phyloP scores from a whole-genome alignment of 371 early-diverging fungal species.

The Mortierella sp. region DNA sequence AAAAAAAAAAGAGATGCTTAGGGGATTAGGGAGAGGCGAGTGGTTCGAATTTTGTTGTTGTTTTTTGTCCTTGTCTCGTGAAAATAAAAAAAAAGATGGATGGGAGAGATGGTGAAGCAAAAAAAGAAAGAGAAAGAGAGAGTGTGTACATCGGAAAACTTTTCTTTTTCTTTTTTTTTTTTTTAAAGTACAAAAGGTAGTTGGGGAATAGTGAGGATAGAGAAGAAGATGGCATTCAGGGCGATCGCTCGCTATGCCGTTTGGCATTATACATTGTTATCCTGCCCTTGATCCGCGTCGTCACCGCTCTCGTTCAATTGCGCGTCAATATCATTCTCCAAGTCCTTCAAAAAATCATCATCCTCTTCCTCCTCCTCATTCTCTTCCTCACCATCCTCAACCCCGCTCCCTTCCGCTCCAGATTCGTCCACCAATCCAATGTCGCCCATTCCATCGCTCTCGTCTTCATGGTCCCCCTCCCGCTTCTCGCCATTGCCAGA shows the following conservation, averaged over 20 bases:
- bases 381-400: constrained; percentile 7
- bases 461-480: constrained; percentile 18
- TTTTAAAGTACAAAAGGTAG: constrained; percentile 2
- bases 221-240: neutral
- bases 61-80: constrained; percentile 1
- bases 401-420: neutral
- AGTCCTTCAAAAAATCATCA: constrained; percentile 42
- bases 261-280: neutral
- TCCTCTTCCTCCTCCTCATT: constrained; percentile 42
- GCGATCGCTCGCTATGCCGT: neutral
- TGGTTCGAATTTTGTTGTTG: constrained; percentile 3
- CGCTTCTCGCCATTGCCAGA: no score
- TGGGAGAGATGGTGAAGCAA: neutral
- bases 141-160: neutral
- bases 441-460: constrained; percentile 20
- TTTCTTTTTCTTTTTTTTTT: neutral
- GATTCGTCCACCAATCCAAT: constrained; percentile 18
- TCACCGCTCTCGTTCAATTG: constrained; percentile 40
- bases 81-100: neutral
- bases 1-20: neutral
- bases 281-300: neutral
- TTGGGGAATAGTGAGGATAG: neutral
- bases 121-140: neutral
- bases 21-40: neutral
- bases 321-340: constrained; percentile 52